A percentile compares a stretch with the other conserved stretches of the same genome.
phyloP scores from a whole-genome alignment of 1,139 yeast genomes.

The Saccharomyces hybrid region DNA sequence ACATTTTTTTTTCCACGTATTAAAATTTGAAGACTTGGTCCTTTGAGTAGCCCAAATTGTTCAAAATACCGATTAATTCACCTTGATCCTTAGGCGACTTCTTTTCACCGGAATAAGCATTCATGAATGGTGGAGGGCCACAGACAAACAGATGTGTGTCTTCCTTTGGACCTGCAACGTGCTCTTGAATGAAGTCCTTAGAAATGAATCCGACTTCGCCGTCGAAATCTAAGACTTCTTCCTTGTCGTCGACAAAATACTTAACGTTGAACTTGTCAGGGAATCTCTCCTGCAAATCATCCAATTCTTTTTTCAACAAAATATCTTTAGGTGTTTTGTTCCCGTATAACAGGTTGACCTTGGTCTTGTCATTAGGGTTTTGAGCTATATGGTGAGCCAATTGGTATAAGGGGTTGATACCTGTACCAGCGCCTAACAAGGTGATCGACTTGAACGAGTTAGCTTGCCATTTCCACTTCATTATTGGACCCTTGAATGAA shows the following conservation, averaged over 20 bases:
- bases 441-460: slow-evolving; percentile 75
- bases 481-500: slow-evolving; percentile 89
- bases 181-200: slow-evolving; percentile 52
- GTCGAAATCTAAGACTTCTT: slow-evolving; percentile 38
- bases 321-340: slow-evolving; percentile 70
- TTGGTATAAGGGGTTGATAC: slow-evolving; percentile 93
- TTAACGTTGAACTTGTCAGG: slow-evolving; percentile 70
- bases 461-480: slow-evolving; percentile 87
- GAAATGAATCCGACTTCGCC: slow-evolving; percentile 62
- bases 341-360: slow-evolving; percentile 73
- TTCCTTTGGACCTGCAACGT: slow-evolving; percentile 53
- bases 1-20: slow-evolving; percentile 2
- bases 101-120: slow-evolving; percentile 69
- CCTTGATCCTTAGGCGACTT: slow-evolving; percentile 72
- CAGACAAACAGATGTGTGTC: slow-evolving; percentile 73
- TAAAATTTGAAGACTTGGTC: slow-evolving; percentile 88
- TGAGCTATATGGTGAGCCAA: slow-evolving; percentile 59
- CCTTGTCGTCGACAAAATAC: slow-evolving; percentile 65
- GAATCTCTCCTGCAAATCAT: slow-evolving; percentile 50
- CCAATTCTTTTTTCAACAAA: slow-evolving; percentile 68
- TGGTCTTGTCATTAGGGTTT: slow-evolving; percentile 79
- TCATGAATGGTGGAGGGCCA: slow-evolving; percentile 84
- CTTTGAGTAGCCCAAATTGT: slow-evolving; percentile 80
- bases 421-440: slow-evolving; percentile 92
- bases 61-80: slow-evolving; percentile 78